Percentiles rank a stretch among this genome's conserved stretches.
phyloP scores from a whole-genome alignment of 768 basidiomycete species.

The Rhodocollybia butyracea region DNA sequence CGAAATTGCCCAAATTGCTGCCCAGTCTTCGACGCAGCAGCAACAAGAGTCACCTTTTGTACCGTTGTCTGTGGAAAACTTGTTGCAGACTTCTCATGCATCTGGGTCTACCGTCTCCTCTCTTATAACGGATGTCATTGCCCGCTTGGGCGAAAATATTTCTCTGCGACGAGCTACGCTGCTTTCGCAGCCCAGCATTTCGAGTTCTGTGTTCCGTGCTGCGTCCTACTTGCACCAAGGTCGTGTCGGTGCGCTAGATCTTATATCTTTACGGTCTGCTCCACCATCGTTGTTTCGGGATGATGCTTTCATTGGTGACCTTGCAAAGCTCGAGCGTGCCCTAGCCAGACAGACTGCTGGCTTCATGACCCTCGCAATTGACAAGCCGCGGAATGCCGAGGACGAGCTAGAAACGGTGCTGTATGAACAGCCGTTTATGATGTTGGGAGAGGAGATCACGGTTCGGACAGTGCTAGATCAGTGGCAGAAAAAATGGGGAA shows the following conservation, averaged over 20 bases:
- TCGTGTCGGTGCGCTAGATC: conserved; percentile 55
- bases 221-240: conserved; percentile 68
- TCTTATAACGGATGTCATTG: conserved; percentile 66
- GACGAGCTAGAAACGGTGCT: conserved; percentile 48
- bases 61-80: conserved; percentile 46
- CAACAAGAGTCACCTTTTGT: conserved; percentile 34
- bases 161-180: conserved; percentile 56
- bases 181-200: conserved; percentile 27
- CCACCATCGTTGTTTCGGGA: conserved; percentile 42
- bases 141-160: conserved; percentile 81
- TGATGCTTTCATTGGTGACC: conserved; percentile 49
- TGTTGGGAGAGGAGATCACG: conserved; percentile 57
- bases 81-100: conserved; percentile 36
- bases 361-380: conserved; percentile 63
- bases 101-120: conserved; percentile 51
- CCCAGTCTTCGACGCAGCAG: conserved; percentile 59
- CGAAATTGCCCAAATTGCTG: conserved; percentile 82
- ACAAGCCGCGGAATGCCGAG: conserved; percentile 9
- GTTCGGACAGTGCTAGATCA: conserved; percentile 41
- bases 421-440: conserved; percentile 73
- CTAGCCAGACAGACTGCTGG: conserved; percentile 86
- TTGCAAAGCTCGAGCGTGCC: conserved; percentile 64
- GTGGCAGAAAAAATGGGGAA: conserved; percentile 54
- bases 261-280: conserved; percentile 51
- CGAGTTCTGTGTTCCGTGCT: conserved; percentile 38